Evolutionary conservation across 2,329 filamentous ascomycete species (phyloP), one percentile per base, ranked within the genome.

Genomic region (Alternaria rosae): DNA sequence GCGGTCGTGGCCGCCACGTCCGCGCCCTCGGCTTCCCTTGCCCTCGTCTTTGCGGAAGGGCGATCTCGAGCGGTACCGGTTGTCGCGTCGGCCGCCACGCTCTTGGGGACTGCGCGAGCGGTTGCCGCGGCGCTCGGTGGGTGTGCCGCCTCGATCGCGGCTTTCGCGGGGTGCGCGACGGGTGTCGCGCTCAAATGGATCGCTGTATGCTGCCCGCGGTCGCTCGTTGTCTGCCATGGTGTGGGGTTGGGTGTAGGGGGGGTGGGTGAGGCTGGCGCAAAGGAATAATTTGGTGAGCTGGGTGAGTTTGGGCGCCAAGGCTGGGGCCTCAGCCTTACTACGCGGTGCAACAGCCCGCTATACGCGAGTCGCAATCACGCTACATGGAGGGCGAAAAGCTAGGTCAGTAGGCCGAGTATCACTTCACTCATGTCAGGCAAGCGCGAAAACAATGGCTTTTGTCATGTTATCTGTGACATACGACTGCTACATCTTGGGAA

Each of bases 41-140:
- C 68, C 63, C 41, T 69, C 70, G 17, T 73, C 69, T 38, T 71
- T 57, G 32, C 69, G 67, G 11, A 68, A 51, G 0, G 74, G 74
- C 8, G 74, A 77, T 44, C 76, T 70, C 26, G 74, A 74, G 41
- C 75, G 67, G 58, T 74, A 69, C n/a, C 70, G 66, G 15, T 66
- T 63, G 26, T 71, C 66, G 47, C 71, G 66, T 15, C 73, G 55
- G 28, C 62, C 66, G 53, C 72, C 71, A 44, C 74, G 73, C 28
- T 77, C 74, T 47, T 69, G 72, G 52, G 76, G 75, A 61, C 75
- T 78, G 55, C 76, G 71, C 21, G 76, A 78, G 15, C 76, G 74
- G 54, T 77, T 70, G 68, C n/a, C 35, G 35, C 71, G 72, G 21
- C 71, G 67, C 20, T 74, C 70, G 53, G 64, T 64, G 59, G 70